Conservation (phyloP, 495 filamentous ascomycete genomes). For the Penicillium coprophilum region DNA sequence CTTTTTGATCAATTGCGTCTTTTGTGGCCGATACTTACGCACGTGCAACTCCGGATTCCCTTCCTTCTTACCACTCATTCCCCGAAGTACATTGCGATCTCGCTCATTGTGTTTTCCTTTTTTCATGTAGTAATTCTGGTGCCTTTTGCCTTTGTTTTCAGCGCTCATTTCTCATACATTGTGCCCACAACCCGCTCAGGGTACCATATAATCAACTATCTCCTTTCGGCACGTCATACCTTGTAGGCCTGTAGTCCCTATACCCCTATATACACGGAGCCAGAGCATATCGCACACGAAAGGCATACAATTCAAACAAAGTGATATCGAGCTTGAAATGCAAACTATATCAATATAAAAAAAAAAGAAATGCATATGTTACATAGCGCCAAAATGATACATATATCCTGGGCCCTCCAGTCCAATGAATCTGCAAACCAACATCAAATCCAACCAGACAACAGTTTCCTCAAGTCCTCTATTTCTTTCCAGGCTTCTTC, state of each 20-base stretch:
- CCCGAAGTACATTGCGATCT: slow-evolving; percentile 30
- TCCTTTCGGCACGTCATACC: slow-evolving; percentile 4
- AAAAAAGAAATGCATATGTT: slow-evolving; percentile 27
- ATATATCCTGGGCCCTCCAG: slow-evolving; percentile 11
- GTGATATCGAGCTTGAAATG: background rate
- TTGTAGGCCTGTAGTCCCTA: background rate
- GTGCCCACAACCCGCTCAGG: slow-evolving; percentile 2
- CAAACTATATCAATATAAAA: slow-evolving; percentile 5
- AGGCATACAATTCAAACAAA: background rate
- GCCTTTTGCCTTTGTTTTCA: slow-evolving; percentile 11
- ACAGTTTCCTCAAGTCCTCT: background rate
- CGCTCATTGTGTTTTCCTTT: slow-evolving; percentile 22
- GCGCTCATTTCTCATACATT: slow-evolving; percentile 14
- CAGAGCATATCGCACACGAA: background rate
- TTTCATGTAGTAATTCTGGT: slow-evolving; percentile 23
- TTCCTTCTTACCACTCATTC: slow-evolving; percentile 24
- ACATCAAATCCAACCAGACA: slow-evolving; percentile 7
- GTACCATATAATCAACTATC: slow-evolving; percentile 12
- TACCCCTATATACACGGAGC: background rate
- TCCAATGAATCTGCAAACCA: slow-evolving; percentile 9
- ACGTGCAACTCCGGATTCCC: slow-evolving; percentile 33
- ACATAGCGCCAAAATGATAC: slow-evolving; percentile 33
- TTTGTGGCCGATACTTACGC: slow-evolving; percentile 22
- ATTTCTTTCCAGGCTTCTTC: slow-evolving; percentile 40
- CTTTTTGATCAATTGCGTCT: slow-evolving; percentile 18